A percentile compares a stretch with the other conserved stretches of the same genome.
Evolutionary conservation across 2,329 filamentous ascomycete species (phyloP).

Genomic region (Leptosphaerulina australis): DNA sequence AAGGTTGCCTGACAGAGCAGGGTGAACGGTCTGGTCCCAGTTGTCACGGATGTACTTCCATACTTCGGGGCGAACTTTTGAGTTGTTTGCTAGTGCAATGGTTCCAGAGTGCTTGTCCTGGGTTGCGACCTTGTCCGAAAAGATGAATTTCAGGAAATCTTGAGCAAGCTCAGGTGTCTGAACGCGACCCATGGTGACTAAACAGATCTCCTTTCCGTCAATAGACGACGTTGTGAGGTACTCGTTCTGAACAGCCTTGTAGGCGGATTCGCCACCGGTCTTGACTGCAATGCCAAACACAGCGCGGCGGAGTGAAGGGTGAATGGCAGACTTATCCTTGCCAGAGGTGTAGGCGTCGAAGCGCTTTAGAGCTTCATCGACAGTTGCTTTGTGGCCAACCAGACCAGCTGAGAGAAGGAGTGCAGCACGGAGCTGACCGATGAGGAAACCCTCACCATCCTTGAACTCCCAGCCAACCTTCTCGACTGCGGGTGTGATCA

Average conservation of each 20-base stretch:
- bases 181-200: slow-evolving; percentile 76
- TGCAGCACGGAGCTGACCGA: slow-evolving; percentile 79
- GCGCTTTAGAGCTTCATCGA: slow-evolving; percentile 74
- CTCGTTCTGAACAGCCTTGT: slow-evolving; percentile 79
- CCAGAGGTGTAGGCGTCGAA: slow-evolving; percentile 80
- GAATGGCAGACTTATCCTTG: slow-evolving; percentile 69
- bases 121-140: slow-evolving; percentile 81
- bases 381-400: slow-evolving; percentile 74
- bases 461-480: slow-evolving; percentile 85
- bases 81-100: slow-evolving; percentile 74
- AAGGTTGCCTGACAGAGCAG: slow-evolving; percentile 78
- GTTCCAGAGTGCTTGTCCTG: slow-evolving; percentile 88
- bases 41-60: slow-evolving; percentile 88
- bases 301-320: slow-evolving; percentile 79
- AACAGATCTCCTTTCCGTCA: slow-evolving; percentile 86
- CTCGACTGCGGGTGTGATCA: slow-evolving; percentile 76
- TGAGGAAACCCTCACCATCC: slow-evolving; percentile 80
- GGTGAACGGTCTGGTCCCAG: slow-evolving; percentile 71
- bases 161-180: slow-evolving; percentile 71
- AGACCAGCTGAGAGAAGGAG: slow-evolving; percentile 77
- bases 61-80: slow-evolving; percentile 71
- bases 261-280: slow-evolving; percentile 72
- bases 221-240: slow-evolving; percentile 82
- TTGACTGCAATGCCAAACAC: slow-evolving; percentile 81
- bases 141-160: slow-evolving; percentile 72